These are phyloP conservation scores for Phialocephala sp. DNA, from an alignment of 2,329 filamentous ascomycete species.

Conservation along the genomic window DNA sequence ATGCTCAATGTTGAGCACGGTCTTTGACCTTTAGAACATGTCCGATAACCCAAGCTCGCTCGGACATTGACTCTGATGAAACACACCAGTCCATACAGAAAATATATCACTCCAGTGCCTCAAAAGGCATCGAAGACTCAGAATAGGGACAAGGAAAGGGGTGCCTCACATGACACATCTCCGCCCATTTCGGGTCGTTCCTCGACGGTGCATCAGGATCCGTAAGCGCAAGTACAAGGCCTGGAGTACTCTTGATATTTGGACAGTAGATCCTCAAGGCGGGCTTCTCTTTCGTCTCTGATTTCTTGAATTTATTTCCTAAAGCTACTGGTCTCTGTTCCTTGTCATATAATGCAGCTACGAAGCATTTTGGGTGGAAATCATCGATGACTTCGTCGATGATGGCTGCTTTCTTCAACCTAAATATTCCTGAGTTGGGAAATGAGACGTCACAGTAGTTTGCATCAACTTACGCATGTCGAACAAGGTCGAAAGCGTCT, in stretches of 20 bases:
- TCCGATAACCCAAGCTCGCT: background rate
- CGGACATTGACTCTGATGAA: background rate
- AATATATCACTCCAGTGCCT: background rate
- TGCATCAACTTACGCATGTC: conserved; percentile 15
- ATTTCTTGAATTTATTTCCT: conserved; percentile 48
- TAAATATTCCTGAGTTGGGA: conserved; percentile 28
- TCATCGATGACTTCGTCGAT: conserved; percentile 55
- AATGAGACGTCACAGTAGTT: background rate
- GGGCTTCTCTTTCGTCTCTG: conserved; percentile 40
- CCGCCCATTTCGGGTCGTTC: conserved; percentile 58
- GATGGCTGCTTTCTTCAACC: conserved; percentile 33
- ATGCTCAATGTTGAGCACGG: background rate
- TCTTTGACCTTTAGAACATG: background rate
- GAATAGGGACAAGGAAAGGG: background rate
- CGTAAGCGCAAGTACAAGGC: conserved; percentile 56
- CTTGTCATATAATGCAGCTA: conserved; percentile 54
- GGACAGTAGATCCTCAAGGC: conserved; percentile 41
- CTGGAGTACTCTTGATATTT: conserved; percentile 22
- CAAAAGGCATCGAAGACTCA: background rate
- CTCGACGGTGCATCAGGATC: conserved; percentile 64
- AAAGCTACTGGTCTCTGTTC: conserved; percentile 49
- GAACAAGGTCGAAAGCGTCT: conserved; percentile 27
- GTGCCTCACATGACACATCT: conserved; percentile 56
- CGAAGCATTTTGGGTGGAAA: conserved; percentile 57
- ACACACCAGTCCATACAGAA: background rate